phyloP scores from a whole-genome alignment of 2,329 filamentous ascomycete species.

The Westerdykella aurantiaca region DNA sequence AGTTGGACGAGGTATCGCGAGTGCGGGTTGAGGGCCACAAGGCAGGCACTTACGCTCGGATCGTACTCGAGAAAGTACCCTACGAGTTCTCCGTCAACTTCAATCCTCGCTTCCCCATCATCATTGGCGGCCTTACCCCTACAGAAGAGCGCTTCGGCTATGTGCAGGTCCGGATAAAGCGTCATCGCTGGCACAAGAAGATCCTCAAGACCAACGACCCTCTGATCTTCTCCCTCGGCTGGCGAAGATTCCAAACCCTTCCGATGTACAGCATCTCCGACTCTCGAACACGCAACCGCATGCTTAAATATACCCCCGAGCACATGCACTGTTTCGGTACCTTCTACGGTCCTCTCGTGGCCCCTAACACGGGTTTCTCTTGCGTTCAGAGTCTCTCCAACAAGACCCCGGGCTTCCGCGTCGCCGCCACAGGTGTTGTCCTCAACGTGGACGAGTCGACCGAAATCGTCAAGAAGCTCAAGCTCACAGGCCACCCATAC shows the following conservation, averaged over 20 bases:
- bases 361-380: constrained; percentile 92
- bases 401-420: constrained; percentile 81
- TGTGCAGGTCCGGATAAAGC: constrained; percentile 92
- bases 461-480: constrained; percentile 99
- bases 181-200: constrained; percentile 98
- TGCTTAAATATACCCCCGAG: constrained; percentile 98
- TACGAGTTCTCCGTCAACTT: constrained; percentile 85
- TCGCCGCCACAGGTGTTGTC: constrained; percentile 90
- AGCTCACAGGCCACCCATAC: constrained; percentile 86
- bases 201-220: constrained; percentile 98
- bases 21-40: constrained; percentile 82
- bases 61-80: constrained; percentile 83
- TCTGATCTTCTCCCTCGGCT: constrained; percentile 92
- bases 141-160: constrained; percentile 96
- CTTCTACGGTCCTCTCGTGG: constrained; percentile 90
- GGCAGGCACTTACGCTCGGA: constrained; percentile 87
- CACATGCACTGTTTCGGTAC: constrained; percentile 99
- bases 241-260: constrained; percentile 88
- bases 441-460: constrained; percentile 90
- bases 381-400: constrained; percentile 86
- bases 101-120: constrained; percentile 72
- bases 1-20: constrained; percentile 76
- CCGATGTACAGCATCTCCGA: constrained; percentile 95
- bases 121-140: constrained; percentile 84
- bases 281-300: constrained; percentile 85